A percentile compares a stretch with the other conserved stretches of the same genome.
These are phyloP conservation scores for Peronospora tabacina DNA, from an alignment of 352 stramenopile genomes.

Conservation along the genomic window DNA sequence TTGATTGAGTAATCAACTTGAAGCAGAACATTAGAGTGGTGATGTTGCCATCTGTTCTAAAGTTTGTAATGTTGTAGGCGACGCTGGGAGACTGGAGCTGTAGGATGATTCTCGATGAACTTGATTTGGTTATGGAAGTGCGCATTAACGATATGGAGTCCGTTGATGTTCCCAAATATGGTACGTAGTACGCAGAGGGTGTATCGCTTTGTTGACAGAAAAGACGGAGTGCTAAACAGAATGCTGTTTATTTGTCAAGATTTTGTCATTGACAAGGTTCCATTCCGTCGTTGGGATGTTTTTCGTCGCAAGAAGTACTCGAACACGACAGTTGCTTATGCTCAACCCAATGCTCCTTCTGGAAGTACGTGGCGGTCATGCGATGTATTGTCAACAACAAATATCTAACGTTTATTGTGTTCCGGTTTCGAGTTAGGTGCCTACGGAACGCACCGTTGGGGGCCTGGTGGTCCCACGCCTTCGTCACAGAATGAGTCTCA, in stretches of 20 bases:
- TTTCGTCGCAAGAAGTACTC: slow-evolving; percentile 61
- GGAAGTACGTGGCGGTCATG: slow-evolving; percentile 22
- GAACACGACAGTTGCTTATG: slow-evolving; percentile 34
- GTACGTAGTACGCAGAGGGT: slow-evolving; percentile 13
- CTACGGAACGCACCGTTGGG: slow-evolving; percentile 65
- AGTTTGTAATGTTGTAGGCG: slow-evolving; percentile 30
- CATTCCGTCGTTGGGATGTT: slow-evolving; percentile 78
- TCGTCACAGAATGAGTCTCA: slow-evolving; percentile 25
- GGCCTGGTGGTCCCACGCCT: slow-evolving; percentile 39
- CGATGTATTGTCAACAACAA: background rate
- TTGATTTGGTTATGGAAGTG: slow-evolving; percentile 72
- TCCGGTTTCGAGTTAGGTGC: slow-evolving; percentile 21
- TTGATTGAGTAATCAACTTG: slow-evolving; percentile 1
- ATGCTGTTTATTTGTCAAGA: slow-evolving; percentile 29
- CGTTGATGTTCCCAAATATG: slow-evolving; percentile 76
- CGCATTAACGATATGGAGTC: slow-evolving; percentile 80
- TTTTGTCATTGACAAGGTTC: slow-evolving; percentile 68
- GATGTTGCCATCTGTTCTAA: background rate
- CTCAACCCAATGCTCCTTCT: slow-evolving; percentile 29
- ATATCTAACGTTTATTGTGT: background rate
- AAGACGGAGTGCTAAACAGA: background rate
- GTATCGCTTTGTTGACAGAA: no score
- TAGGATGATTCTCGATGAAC: slow-evolving; percentile 67
- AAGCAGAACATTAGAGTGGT: slow-evolving; percentile 4
- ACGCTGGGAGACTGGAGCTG: slow-evolving; percentile 72